A percentile compares a stretch with the other conserved stretches of the same genome.
phyloP scores from a whole-genome alignment of 192 early-diverging fungal genomes.

The Umbelopsis sp. region DNA sequence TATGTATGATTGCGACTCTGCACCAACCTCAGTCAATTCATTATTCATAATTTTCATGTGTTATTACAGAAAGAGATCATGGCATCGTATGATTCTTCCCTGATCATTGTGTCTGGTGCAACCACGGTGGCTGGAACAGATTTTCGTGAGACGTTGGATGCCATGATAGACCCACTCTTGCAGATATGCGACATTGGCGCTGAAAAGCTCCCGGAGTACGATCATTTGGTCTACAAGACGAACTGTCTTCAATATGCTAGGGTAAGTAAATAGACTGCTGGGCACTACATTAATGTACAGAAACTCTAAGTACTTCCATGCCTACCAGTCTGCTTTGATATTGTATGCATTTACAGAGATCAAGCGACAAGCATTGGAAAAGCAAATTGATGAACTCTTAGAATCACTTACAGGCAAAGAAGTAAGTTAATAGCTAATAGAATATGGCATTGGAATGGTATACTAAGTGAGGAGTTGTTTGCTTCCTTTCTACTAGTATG shows the following conservation, averaged over 20 bases:
- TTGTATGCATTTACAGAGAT: constrained; percentile 66
- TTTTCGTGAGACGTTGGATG: constrained; percentile 66
- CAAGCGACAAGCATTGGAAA: constrained; percentile 55
- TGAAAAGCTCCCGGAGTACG: constrained; percentile 49
- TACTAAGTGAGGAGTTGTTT: not conserved
- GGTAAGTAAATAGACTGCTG: constrained; percentile 41
- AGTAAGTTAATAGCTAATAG: constrained; percentile 35
- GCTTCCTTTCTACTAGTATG: constrained; percentile 46
- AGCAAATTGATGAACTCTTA: constrained; percentile 64
- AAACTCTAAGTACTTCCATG: not conserved
- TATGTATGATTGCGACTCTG: constrained; percentile 28
- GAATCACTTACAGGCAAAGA: constrained; percentile 67
- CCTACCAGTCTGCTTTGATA: constrained; percentile 57
- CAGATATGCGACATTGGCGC: constrained; percentile 69
- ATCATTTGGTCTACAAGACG: constrained; percentile 71
- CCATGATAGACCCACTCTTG: constrained; percentile 73
- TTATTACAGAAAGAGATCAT: constrained; percentile 70
- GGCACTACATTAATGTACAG: not conserved
- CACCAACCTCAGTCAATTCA: too few relatives aligned
- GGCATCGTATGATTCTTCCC: constrained; percentile 76
- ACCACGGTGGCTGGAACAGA: constrained; percentile 46
- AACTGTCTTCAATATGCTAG: constrained; percentile 78
- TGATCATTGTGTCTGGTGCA: constrained; percentile 50
- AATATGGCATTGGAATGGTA: not conserved
- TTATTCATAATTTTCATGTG: not conserved